Percentiles rank a stretch among this genome's conserved stretches.
These are phyloP conservation scores for Macrotyloma uniflorum DNA, from an alignment of 306 rosid genomes.

Conservation along the genomic window DNA sequence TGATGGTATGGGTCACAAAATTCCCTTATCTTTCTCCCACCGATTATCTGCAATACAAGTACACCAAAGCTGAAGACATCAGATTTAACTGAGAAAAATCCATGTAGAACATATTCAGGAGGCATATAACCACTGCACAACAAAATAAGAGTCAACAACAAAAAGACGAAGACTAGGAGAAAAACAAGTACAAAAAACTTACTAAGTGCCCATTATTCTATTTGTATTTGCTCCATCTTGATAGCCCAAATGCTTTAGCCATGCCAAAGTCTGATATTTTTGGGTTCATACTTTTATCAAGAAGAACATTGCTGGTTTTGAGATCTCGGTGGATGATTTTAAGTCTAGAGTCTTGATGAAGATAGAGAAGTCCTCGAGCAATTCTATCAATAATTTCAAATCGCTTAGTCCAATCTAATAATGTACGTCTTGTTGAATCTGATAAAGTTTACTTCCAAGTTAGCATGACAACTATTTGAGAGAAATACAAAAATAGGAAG, in stretches of 20 bases:
- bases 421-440: neutral
- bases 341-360: slow-evolving; percentile 13
- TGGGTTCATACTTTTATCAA: neutral
- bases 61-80: slow-evolving; percentile 36
- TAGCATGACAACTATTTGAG: neutral
- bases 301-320: slow-evolving; percentile 22
- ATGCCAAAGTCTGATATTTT: slow-evolving; percentile 31
- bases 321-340: slow-evolving; percentile 17
- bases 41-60: slow-evolving; percentile 45
- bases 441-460: neutral
- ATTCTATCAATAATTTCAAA: slow-evolving; percentile 9
- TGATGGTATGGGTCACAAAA: neutral
- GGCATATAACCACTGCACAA: slow-evolving; percentile 49
- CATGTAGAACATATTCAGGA: slow-evolving; percentile 46
- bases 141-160: neutral
- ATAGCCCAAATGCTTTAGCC: slow-evolving; percentile 1
- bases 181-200: slow-evolving; percentile 10
- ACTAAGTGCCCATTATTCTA: slow-evolving; percentile 52
- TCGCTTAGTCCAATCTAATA: neutral
- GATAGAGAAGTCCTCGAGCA: slow-evolving; percentile 27
- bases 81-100: slow-evolving; percentile 41
- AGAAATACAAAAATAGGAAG: neutral
- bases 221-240: slow-evolving; percentile 12
- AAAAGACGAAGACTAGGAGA: neutral
- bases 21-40: slow-evolving; percentile 48